Evolutionary conservation across 176 grass and related monocot species (phyloP).

Genomic region (Oropetium thomaeum): DNA sequence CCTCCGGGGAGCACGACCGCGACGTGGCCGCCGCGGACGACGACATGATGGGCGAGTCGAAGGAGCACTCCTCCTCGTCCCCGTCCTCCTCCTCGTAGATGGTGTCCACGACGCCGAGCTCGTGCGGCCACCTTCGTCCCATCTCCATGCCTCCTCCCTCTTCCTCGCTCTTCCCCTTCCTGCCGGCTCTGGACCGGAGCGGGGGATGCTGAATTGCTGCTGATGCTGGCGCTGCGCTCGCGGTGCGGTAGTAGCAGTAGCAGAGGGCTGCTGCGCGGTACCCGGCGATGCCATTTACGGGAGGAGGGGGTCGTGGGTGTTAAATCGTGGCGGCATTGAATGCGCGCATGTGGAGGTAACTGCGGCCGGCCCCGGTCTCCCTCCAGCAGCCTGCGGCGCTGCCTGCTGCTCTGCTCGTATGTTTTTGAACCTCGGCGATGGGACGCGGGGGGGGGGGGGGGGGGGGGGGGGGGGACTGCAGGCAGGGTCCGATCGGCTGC

Average conservation of each 20-base stretch:
- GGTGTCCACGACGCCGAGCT: slow-evolving; percentile 87
- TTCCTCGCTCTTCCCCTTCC: too few species aligned
- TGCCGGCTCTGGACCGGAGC: background rate
- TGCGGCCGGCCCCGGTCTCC: slow-evolving; percentile 27
- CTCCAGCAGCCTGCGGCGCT: background rate
- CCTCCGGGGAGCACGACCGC: slow-evolving; percentile 29
- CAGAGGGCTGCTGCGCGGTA: too few species aligned
- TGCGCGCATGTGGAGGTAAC: slow-evolving; percentile 94
- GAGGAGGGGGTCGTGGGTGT: slow-evolving; percentile 3
- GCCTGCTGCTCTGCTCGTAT: background rate
- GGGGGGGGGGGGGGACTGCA: too few species aligned
- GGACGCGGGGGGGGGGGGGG: background rate
- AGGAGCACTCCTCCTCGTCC: slow-evolving; percentile 53
- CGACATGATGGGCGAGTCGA: slow-evolving; percentile 52
- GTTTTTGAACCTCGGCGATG: slow-evolving; percentile 12
- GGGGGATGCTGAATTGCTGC: too few species aligned
- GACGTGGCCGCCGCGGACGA: slow-evolving; percentile 34
- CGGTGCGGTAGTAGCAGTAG: slow-evolving; percentile 7
- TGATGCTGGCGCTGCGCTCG: background rate
- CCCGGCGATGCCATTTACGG: slow-evolving; percentile 31
- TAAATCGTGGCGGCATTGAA: slow-evolving; percentile 79
- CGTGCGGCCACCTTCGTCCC: slow-evolving; percentile 62
- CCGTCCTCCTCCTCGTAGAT: slow-evolving; percentile 94
- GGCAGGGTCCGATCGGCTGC: too few species aligned
- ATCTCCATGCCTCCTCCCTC: slow-evolving; percentile 42